These are phyloP conservation scores for Plasmodium chabaudi DNA, from an alignment of 169 alveolate genomes.

Conservation along the genomic window DNA sequence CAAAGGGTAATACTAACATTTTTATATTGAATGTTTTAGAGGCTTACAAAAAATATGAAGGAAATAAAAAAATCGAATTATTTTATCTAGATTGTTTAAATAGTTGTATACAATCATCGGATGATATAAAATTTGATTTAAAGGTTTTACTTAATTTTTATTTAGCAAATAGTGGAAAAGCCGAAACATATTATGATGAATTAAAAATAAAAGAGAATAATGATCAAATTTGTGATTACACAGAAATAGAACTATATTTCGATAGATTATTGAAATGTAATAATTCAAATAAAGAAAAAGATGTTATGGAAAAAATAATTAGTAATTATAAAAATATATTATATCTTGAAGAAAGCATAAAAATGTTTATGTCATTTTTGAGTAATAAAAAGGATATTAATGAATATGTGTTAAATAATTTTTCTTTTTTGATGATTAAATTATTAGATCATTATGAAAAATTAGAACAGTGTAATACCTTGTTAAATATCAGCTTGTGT, in stretches of 20 bases:
- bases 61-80: conserved; percentile 44
- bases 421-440: conserved; percentile 49
- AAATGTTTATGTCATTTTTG: conserved; percentile 3
- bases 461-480: conserved; percentile 15
- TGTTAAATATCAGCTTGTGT: conserved; percentile 20
- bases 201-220: conserved; percentile 14
- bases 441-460: conserved; percentile 40
- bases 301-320: conserved; percentile 43
- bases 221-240: conserved; percentile 3
- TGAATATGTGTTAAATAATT: background rate
- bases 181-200: conserved; percentile 39
- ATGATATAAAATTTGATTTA: conserved; percentile 6
- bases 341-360: conserved; percentile 31
- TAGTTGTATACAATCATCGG: conserved; percentile 26
- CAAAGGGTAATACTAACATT: background rate
- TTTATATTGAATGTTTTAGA: conserved; percentile 11
- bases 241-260: conserved; percentile 50
- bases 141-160: conserved; percentile 22
- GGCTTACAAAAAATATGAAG: conserved; percentile 12
- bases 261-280: conserved; percentile 26
- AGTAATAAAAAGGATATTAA: conserved; percentile 2
- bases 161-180: conserved; percentile 29
- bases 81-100: conserved; percentile 45
- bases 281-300: conserved; percentile 40
- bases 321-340: conserved; percentile 10